Conservation (phyloP, 495 filamentous ascomycete genomes). For the Xylaria bambusicola region DNA sequence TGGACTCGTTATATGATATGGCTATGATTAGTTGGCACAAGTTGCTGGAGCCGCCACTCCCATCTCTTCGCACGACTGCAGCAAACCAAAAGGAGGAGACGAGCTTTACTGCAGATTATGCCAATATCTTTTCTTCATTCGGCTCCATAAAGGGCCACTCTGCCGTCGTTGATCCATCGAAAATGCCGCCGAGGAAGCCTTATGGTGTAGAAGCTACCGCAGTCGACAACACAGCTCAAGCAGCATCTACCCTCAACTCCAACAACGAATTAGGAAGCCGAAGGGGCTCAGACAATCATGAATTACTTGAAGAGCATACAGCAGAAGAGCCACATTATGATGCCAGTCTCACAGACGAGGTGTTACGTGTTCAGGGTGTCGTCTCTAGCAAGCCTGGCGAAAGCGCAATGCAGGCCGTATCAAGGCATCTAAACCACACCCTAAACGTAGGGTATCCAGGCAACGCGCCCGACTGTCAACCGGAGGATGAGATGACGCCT, state of each 20-base stretch:
- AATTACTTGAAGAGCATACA: constrained; percentile 54
- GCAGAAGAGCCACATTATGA: constrained; percentile 65
- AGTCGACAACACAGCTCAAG: background rate
- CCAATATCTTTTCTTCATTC: constrained; percentile 26
- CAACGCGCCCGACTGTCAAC: constrained; percentile 53
- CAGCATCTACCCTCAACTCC: background rate
- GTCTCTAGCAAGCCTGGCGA: constrained; percentile 53
- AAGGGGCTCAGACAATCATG: background rate
- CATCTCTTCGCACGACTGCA: constrained; percentile 56
- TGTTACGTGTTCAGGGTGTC: constrained; percentile 57
- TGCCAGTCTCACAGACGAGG: constrained; percentile 56
- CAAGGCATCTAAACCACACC: constrained; percentile 65
- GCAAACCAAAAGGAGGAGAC: constrained; percentile 18
- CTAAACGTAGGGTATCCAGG: constrained; percentile 53
- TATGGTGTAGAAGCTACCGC: constrained; percentile 22
- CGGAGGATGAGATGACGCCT: constrained; percentile 57
- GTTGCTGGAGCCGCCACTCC: constrained; percentile 61
- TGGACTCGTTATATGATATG: constrained; percentile 73
- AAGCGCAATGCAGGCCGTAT: constrained; percentile 56
- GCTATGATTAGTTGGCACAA: constrained; percentile 72
- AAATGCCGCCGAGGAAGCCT: constrained; percentile 18
- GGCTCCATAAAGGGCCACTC: constrained; percentile 31
- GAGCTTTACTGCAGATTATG: constrained; percentile 26
- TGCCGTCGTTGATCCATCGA: constrained; percentile 31
- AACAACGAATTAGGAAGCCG: background rate